Evolutionary conservation across 73 alveolate genomes (phyloP), one percentile per base, ranked within the genome.

Genomic region (Paramecium pentaurelia): DNA sequence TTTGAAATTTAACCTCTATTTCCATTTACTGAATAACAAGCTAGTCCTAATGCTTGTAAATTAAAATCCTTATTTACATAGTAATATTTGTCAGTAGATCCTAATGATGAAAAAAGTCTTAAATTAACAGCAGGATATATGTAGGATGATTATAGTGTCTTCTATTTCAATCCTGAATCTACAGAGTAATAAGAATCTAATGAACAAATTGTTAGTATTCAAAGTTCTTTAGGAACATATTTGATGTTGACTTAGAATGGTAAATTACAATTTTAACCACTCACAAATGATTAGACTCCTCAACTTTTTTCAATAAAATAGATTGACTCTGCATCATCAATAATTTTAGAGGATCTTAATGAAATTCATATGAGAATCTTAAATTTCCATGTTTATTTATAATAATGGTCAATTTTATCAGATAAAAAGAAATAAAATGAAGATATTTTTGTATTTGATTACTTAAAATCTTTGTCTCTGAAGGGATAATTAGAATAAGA

Each of bases 101-200:
- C 91, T 3, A 80, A 40, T 44, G 91, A 80, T 49, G 91, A 80
- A 45, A 80, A 80, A 20, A 80, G 91, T 22, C 44, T 80, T n/a
- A 42, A 80, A 80, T 47, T 80, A 10, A 47, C 91, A 11, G n/a
- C 84, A 32, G 84, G 84, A 28, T 64, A 64, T 14, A 28, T 64
- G 84, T 12, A 64, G 12, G 84, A 64, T 64, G 84, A 64, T 11
- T 32, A 64, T 64, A 64, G 84, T 32, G 28, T 64, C 0, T 64
- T 64, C 22, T 64, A 64, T 14, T 32, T 64, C 20, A 64, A 32
- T 34, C 45, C 84, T 64, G 84, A 64, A 64, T 64, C 42, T 32
- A 28, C 42, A 3, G 84, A 64, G 27, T 28, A 64, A 64, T 27
- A 28, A 64, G 84, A 64, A 32, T 64, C 25, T 6, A 64, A 34